Conservation (phyloP, 371 early-diverging fungal species). For the Mortierella sp. region DNA sequence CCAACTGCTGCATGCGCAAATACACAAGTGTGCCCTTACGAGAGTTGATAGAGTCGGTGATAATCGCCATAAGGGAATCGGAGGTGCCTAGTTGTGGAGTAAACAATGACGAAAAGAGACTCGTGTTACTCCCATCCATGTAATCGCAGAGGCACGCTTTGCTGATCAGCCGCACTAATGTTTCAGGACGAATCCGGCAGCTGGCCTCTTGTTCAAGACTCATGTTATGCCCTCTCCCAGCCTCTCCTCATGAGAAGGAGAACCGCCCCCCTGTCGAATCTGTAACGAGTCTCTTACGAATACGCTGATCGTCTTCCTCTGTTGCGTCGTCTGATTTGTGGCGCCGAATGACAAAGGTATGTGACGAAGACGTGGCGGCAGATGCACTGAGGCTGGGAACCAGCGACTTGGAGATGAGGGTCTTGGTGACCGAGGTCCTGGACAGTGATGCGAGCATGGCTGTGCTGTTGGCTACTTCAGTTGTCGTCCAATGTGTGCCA, state of each 20-base stretch:
- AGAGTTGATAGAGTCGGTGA: constrained; percentile 31
- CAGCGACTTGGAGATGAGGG: constrained; percentile 21
- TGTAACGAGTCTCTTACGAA: constrained; percentile 17
- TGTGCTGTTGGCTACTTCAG: not conserved
- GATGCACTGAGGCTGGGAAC: constrained; percentile 12
- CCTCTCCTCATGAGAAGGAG: too few species aligned
- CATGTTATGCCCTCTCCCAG: too few species aligned
- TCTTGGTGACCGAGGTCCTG: constrained; percentile 29
- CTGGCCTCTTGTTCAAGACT: too few species aligned
- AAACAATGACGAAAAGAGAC: too few species aligned
- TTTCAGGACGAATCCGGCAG: too few species aligned
- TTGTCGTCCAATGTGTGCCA: not conserved
- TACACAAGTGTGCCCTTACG: constrained; percentile 4
- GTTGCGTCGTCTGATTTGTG: constrained; percentile 23
- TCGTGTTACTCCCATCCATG: too few species aligned
- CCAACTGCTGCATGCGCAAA: not conserved
- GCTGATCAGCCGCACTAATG: too few species aligned
- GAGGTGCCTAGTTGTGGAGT: too few species aligned
- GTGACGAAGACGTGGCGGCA: constrained; percentile 18
- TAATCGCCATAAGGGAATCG: constrained; percentile 17
- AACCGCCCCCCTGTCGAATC: too few species aligned
- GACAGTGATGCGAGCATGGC: constrained; percentile 38
- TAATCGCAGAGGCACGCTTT: too few species aligned
- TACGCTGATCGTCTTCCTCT: constrained; percentile 20
- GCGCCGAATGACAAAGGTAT: constrained; percentile 32